Percentiles rank a stretch among this genome's conserved stretches.
These are phyloP conservation scores for Leccinum sublutescens DNA, from an alignment of 768 basidiomycete species.

Conservation along the genomic window DNA sequence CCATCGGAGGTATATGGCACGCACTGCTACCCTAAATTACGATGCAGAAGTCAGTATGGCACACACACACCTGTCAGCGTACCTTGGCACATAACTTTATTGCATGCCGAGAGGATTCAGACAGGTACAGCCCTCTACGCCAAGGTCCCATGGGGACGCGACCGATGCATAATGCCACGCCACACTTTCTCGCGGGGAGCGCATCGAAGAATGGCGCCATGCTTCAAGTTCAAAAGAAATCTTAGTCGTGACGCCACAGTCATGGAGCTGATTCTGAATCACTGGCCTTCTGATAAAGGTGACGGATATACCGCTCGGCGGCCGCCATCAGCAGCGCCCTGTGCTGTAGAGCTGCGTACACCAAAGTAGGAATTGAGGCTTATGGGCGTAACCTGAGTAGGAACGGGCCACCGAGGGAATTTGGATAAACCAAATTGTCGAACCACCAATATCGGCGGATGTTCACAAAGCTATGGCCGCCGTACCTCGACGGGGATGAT, in stretches of 20 bases:
- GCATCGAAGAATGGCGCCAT: constrained; percentile 24
- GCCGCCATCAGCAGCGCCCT: not conserved
- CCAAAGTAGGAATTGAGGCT: constrained; percentile 31
- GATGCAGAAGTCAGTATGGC: constrained; percentile 6
- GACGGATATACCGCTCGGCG: constrained; percentile 8
- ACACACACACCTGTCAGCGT: not conserved
- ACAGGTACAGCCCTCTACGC: not conserved
- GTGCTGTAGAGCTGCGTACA: constrained; percentile 25
- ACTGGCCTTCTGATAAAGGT: constrained; percentile 12
- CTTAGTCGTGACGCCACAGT: constrained; percentile 36
- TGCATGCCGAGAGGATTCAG: constrained; percentile 2
- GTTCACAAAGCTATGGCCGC: constrained; percentile 39
- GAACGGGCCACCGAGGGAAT: not conserved
- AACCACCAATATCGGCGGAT: constrained; percentile 43
- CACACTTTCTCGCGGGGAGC: constrained; percentile 13
- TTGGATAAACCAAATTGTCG: constrained; percentile 4
- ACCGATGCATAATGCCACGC: not conserved
- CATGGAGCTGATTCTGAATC: constrained; percentile 50
- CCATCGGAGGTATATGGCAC: constrained; percentile 11
- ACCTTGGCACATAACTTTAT: constrained; percentile 1
- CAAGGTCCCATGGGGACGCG: not conserved
- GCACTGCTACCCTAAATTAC: not conserved
- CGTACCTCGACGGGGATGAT: constrained; percentile 23
- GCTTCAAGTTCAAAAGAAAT: constrained; percentile 25
- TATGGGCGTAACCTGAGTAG: constrained; percentile 36